phyloP scores from a whole-genome alignment of 2,329 filamentous ascomycete genomes.

The Bipolaris sorokiniana region DNA sequence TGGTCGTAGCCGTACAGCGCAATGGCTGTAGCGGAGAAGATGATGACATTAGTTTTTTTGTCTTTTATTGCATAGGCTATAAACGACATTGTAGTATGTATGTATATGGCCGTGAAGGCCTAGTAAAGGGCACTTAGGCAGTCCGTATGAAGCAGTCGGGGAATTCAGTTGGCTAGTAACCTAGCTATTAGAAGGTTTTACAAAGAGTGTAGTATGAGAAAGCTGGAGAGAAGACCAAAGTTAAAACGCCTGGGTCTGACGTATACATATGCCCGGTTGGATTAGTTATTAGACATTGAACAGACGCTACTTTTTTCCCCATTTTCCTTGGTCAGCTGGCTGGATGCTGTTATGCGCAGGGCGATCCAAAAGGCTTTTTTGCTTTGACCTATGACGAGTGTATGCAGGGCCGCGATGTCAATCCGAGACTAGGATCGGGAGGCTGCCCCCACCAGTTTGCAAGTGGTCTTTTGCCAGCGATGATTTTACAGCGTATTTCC shows the following conservation, averaged over 20 bases:
- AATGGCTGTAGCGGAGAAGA: slow-evolving; percentile 61
- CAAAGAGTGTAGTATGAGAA: neutral
- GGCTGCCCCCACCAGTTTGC: slow-evolving; percentile 16
- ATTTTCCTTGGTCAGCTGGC: slow-evolving; percentile 25
- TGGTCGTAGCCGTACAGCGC: slow-evolving; percentile 60
- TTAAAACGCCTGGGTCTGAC: neutral
- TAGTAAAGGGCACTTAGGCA: neutral
- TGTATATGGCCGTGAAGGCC: neutral
- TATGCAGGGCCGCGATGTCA: slow-evolving; percentile 22
- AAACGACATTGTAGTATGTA: slow-evolving; percentile 9
- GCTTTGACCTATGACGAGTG: slow-evolving; percentile 25
- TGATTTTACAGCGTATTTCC: neutral
- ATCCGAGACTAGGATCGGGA: slow-evolving; percentile 18
- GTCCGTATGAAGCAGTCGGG: neutral
- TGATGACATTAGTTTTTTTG: slow-evolving; percentile 57
- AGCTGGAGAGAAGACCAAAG: neutral
- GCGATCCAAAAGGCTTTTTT: slow-evolving; percentile 4
- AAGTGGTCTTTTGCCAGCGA: neutral
- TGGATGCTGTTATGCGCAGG: slow-evolving; percentile 9
- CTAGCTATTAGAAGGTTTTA: neutral
- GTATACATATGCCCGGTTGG: neutral
- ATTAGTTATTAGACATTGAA: slow-evolving; percentile 2
- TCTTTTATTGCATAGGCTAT: slow-evolving; percentile 30
- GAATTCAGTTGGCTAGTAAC: neutral
- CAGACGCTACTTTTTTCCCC: neutral